These are phyloP conservation scores for Candida endomychidarum DNA, from an alignment of 805 yeast genomes.

Conservation along the genomic window DNA sequence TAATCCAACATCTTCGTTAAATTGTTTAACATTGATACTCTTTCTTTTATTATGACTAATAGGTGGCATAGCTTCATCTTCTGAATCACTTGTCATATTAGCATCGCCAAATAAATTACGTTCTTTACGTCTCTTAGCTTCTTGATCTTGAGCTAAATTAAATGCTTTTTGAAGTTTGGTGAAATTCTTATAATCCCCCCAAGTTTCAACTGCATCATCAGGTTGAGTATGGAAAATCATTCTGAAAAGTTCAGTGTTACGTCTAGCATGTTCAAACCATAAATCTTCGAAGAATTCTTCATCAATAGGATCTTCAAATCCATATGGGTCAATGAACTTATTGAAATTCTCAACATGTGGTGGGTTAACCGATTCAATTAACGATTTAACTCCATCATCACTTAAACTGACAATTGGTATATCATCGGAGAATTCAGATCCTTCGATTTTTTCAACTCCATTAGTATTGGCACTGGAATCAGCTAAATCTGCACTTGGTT, in stretches of 20 bases:
- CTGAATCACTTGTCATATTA: slow-evolving; percentile 15
- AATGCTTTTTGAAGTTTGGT: slow-evolving; percentile 63
- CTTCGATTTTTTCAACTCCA: slow-evolving; percentile 6
- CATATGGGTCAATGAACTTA: slow-evolving; percentile 78
- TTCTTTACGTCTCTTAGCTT: slow-evolving; percentile 29
- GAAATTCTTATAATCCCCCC: slow-evolving; percentile 85
- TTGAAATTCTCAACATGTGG: slow-evolving; percentile 34
- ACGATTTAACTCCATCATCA: slow-evolving; percentile 42
- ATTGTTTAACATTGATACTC: slow-evolving; percentile 26
- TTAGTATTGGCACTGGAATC: not conserved
- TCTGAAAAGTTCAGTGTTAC: slow-evolving; percentile 80
- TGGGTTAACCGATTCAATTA: slow-evolving; percentile 41
- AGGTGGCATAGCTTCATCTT: slow-evolving; percentile 12
- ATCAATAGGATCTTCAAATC: slow-evolving; percentile 82
- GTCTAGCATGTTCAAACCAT: slow-evolving; percentile 80
- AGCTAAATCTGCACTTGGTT: not conserved
- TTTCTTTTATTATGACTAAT: slow-evolving; percentile 3
- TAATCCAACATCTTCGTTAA: slow-evolving; percentile 34
- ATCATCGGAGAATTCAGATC: slow-evolving; percentile 20
- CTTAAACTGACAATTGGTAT: slow-evolving; percentile 45
- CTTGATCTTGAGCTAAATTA: slow-evolving; percentile 35
- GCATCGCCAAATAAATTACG: slow-evolving; percentile 18
- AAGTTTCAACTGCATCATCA: slow-evolving; percentile 82
- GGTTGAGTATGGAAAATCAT: slow-evolving; percentile 93
- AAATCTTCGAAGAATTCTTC: slow-evolving; percentile 81